Evolutionary conservation across 805 yeast species (phyloP).

Genomic region (Candida glaebosa): DNA sequence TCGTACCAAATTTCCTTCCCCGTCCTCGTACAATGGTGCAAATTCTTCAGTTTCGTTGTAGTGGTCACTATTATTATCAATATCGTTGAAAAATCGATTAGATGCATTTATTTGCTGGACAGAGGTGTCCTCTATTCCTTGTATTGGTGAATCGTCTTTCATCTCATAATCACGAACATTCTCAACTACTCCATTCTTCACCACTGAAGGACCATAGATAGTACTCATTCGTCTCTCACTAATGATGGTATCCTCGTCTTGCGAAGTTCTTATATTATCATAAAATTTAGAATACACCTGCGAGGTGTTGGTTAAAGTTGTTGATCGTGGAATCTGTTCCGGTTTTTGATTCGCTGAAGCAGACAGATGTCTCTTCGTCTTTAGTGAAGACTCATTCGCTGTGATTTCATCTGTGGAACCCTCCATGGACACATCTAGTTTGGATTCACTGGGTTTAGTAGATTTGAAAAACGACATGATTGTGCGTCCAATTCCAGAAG

Average conservation of each 20-base stretch:
- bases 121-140: conserved; percentile 1
- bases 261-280: conserved; percentile 13
- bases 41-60: conserved; percentile 15
- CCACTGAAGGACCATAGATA: conserved; percentile 13
- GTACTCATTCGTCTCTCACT: conserved; percentile 27
- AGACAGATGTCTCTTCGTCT: conserved; percentile 22
- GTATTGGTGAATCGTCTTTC: conserved; percentile 13
- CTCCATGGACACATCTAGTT: neutral
- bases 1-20: conserved; percentile 35
- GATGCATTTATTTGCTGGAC: conserved; percentile 1
- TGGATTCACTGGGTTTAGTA: neutral
- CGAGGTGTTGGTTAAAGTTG: conserved; percentile 13
- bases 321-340: conserved; percentile 24
- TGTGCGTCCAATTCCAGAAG: conserved; percentile 7
- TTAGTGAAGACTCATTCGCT: neutral
- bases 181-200: conserved; percentile 11
- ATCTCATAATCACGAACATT: neutral
- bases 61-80: conserved; percentile 3
- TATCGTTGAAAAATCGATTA: neutral
- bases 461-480: conserved; percentile 12
- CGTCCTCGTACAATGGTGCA: conserved; percentile 34
- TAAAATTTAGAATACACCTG: conserved; percentile 19
- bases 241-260: conserved; percentile 21
- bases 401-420: neutral
- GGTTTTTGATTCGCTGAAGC: conserved; percentile 14